Percentiles rank a stretch among this genome's conserved stretches.
These are phyloP conservation scores for Cytospora chrysosperma DNA, from an alignment of 2,329 filamentous ascomycete species.

Conservation along the genomic window DNA sequence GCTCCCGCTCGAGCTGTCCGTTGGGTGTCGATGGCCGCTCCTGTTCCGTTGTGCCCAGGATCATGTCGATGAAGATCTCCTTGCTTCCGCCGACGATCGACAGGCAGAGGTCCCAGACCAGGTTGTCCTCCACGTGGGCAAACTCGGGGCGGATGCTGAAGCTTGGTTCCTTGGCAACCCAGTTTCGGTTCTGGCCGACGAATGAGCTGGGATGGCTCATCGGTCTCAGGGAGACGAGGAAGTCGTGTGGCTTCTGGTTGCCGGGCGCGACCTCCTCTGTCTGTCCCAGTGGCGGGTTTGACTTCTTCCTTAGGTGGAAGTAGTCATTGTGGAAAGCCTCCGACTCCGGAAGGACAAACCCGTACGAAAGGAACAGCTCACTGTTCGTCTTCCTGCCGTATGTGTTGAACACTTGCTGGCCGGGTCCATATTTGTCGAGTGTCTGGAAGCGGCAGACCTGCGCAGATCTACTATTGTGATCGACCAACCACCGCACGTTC, in stretches of 20 bases:
- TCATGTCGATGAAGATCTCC: slow-evolving; percentile 10
- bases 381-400: slow-evolving; percentile 75
- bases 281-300: slow-evolving; percentile 26
- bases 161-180: slow-evolving; percentile 29
- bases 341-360: slow-evolving; percentile 54
- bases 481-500: slow-evolving; percentile 52
- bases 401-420: slow-evolving; percentile 65
- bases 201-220: slow-evolving; percentile 48
- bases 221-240: slow-evolving; percentile 53
- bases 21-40: background rate
- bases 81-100: slow-evolving; percentile 35
- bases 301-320: slow-evolving; percentile 52
- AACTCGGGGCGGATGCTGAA: slow-evolving; percentile 40
- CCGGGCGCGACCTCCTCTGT: slow-evolving; percentile 25
- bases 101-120: slow-evolving; percentile 51
- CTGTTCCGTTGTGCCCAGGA: slow-evolving; percentile 8
- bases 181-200: slow-evolving; percentile 43
- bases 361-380: slow-evolving; percentile 64
- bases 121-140: slow-evolving; percentile 51
- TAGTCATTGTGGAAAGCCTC: slow-evolving; percentile 58
- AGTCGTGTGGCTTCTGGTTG: slow-evolving; percentile 35
- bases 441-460: slow-evolving; percentile 44
- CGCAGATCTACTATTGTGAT: slow-evolving; percentile 41
- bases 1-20: slow-evolving; percentile 29
- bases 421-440: slow-evolving; percentile 44